Evolutionary conservation across 1,139 yeast genomes (phyloP), one percentile per base, ranked within the genome.

Genomic region (Yamadazyma diddensiae): DNA sequence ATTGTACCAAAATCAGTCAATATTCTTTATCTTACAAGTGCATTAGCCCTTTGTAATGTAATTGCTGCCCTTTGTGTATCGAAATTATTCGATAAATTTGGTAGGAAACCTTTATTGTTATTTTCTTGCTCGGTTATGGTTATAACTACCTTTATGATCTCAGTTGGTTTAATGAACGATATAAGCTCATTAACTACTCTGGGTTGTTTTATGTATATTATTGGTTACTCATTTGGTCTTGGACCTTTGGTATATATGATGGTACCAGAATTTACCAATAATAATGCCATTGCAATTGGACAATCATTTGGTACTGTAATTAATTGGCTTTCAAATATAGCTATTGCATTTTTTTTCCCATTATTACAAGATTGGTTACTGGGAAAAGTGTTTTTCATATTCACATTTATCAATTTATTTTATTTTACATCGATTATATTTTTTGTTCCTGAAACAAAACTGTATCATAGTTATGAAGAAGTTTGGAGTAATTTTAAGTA

Each of bases 161-260:
- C 86, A 2, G 36, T 73, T n/a, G 90, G 94, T 2, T 74, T 86
- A 28, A 52, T 73, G 4, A 43, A 57, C 22, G 55, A 65, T 3
- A 51, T 57, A 30, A 62, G 82, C 0, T 30, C 62, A 0, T 39
- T 82, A 6, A 72, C 92, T 0, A 79, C 85, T 0, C 28, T 69
- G 0, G 72, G 87, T 2, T 79, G 88, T 2, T 73, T 83, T 37
- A 51, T 68, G 1, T 87, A 84, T 52, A 86, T 88, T 27, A 72
- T 80, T 4, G 75, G 87, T 8, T 90, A 84, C 60, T 95, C 96
- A 0, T 58, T 82, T 26, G 97, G 97, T 0, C 54, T 87, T 38
- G 97, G 97, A 0, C 97, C 97, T 5, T 80, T 90, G 27, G 97
- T 97, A 12, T 88, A 87, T 58, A 58, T 88, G 44, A 66, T 87